Evolutionary conservation across 2,329 filamentous ascomycete genomes (phyloP).

Genomic region (Sclerotinia borealis): DNA sequence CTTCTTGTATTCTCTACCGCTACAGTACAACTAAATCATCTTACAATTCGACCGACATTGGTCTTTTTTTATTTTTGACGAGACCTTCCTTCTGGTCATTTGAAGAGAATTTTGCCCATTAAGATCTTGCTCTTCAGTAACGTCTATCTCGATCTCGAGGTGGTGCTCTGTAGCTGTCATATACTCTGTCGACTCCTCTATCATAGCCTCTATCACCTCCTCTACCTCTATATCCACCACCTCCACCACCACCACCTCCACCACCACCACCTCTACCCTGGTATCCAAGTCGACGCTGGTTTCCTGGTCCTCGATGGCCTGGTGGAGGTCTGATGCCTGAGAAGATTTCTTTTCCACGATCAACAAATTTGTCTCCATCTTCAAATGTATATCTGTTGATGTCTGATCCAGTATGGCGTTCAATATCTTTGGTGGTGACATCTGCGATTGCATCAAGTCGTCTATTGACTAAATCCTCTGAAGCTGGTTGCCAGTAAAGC

Average conservation of each 20-base stretch:
- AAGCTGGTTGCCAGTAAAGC: conserved; percentile 59
- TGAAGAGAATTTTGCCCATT: background rate
- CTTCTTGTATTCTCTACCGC: background rate
- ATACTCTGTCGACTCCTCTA: conserved; percentile 7
- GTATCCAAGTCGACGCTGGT: background rate
- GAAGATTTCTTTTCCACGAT: conserved; percentile 66
- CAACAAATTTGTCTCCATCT: conserved; percentile 58
- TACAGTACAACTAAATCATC: background rate
- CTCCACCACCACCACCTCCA: background rate
- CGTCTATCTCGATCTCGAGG: conserved; percentile 11
- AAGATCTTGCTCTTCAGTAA: background rate
- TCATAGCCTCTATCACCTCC: conserved; percentile 10
- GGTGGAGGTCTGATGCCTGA: conserved; percentile 54
- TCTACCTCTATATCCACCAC: background rate
- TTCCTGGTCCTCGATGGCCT: conserved; percentile 32
- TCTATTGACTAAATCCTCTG: conserved; percentile 55
- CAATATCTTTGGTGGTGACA: conserved; percentile 36
- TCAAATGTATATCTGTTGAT: conserved; percentile 67
- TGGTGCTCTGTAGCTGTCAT: conserved; percentile 6
- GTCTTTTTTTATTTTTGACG: background rate
- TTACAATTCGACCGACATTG: background rate
- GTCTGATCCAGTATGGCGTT: conserved; percentile 38
- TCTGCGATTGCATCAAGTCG: conserved; percentile 56
- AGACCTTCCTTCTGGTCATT: background rate
- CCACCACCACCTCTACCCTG: background rate